Conservation (phyloP, 495 filamentous ascomycete genomes). For the Jackrogersella minutella region DNA sequence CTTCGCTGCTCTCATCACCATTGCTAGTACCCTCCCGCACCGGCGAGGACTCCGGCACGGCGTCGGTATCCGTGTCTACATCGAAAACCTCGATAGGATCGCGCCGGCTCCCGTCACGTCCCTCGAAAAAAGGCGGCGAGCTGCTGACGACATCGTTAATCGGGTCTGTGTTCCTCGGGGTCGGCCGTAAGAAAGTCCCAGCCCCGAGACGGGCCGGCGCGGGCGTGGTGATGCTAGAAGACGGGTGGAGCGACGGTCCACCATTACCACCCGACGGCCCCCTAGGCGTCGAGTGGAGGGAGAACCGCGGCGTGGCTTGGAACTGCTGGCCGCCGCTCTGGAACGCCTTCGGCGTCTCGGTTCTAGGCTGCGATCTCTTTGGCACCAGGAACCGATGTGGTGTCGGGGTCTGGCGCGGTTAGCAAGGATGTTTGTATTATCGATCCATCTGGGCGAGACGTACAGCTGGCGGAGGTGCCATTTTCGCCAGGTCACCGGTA, state of each 20-base stretch:
- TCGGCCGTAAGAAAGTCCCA: constrained; percentile 32
- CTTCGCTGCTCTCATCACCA: constrained; percentile 18
- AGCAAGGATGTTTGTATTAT: too few relatives aligned
- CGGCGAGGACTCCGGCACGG: constrained; percentile 41
- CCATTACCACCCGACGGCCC: constrained; percentile 1
- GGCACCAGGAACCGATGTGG: constrained; percentile 53
- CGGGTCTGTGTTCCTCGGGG: constrained; percentile 31
- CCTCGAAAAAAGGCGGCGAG: constrained; percentile 28
- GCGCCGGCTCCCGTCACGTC: not conserved
- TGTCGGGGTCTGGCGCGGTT: constrained; percentile 49
- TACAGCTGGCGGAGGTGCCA: constrained; percentile 44
- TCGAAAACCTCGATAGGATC: constrained; percentile 48
- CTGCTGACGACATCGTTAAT: constrained; percentile 35
- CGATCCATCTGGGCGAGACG: not conserved
- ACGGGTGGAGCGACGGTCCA: too few relatives aligned
- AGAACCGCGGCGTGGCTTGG: constrained; percentile 53
- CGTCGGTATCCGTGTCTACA: constrained; percentile 31
- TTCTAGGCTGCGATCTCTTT: constrained; percentile 46
- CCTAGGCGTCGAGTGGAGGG: constrained; percentile 42
- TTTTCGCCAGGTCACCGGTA: not conserved
- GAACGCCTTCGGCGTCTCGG: constrained; percentile 45
- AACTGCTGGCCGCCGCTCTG: constrained; percentile 45
- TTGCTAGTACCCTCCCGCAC: not conserved
- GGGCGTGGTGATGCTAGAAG: constrained; percentile 28
- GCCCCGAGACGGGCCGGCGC: constrained; percentile 28